A percentile compares a stretch with the other conserved stretches of the same genome.
Conservation (phyloP, 176 grass and related monocot species). For the Bromus sterilis region DNA sequence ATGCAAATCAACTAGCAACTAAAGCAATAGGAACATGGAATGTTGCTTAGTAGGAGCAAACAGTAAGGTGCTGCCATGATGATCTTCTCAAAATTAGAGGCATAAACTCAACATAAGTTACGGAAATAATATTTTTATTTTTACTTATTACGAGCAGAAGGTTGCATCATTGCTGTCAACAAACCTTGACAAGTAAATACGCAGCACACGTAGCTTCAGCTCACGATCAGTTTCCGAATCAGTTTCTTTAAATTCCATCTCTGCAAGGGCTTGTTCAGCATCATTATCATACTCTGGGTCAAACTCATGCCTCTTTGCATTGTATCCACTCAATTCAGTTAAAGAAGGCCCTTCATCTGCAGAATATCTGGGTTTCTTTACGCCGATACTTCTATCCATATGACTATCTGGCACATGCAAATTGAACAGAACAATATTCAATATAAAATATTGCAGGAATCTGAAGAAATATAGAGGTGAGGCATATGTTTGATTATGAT, state of each 20-base stretch:
- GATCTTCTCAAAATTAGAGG: neutral
- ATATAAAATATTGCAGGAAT: neutral
- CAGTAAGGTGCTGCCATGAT: neutral
- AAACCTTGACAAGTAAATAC: constrained; percentile 90
- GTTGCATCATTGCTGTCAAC: neutral
- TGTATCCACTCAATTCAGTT: constrained; percentile 87
- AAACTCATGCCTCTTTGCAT: constrained; percentile 92
- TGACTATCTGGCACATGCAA: constrained; percentile 57
- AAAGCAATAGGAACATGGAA: neutral
- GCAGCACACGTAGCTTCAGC: constrained; percentile 76
- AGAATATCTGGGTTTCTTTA: constrained; percentile 93
- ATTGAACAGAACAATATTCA: neutral
- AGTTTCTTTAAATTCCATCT: constrained; percentile 98
- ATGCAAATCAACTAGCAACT: neutral
- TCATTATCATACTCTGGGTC: constrained; percentile 99
- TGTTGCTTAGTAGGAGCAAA: neutral
- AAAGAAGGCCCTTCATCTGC: constrained; percentile 85
- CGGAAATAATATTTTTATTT: neutral
- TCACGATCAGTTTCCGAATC: constrained; percentile 81
- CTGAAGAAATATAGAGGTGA: neutral
- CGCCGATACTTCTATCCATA: constrained; percentile 80
- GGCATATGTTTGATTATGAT: neutral
- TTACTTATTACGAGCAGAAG: neutral
- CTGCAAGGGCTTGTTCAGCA: constrained; percentile 88
- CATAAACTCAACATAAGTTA: neutral